Conservation (phyloP, 345 rosid genomes). For the Abelmoschus esculentus region DNA sequence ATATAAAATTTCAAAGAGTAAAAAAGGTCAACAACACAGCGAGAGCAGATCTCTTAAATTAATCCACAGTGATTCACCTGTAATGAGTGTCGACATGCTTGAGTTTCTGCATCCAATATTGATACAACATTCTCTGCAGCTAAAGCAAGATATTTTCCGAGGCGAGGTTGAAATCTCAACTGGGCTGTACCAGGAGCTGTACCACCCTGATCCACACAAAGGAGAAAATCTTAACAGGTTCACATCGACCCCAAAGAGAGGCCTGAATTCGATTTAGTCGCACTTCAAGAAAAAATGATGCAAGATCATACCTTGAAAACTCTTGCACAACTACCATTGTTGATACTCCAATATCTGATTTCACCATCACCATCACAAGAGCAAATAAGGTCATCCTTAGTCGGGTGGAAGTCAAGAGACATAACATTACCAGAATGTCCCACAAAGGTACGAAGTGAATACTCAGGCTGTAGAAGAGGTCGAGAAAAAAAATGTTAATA, state of each 20-base stretch:
- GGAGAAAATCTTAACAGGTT: neutral
- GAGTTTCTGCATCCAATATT: conserved; percentile 81
- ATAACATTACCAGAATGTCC: conserved; percentile 73
- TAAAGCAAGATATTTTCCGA: conserved; percentile 83
- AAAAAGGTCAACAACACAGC: too few relatives aligned
- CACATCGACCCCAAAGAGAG: neutral
- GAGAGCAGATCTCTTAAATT: too few relatives aligned
- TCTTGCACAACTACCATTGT: conserved; percentile 66
- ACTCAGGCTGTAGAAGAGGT: conserved; percentile 47
- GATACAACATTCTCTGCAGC: conserved; percentile 74
- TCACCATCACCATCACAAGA: conserved; percentile 90
- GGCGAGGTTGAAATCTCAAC: conserved; percentile 80
- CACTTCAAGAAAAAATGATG: neutral
- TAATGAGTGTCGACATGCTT: conserved; percentile 56
- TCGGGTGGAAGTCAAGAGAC: conserved; percentile 94
- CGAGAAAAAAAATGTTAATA: neutral
- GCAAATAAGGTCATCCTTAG: conserved; percentile 81
- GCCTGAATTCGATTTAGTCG: neutral
- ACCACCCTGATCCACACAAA: conserved; percentile 53
- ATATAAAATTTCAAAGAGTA: too few relatives aligned
- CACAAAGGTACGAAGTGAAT: conserved; percentile 68
- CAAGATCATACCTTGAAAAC: conserved; percentile 62
- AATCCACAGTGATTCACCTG: conserved; percentile 38
- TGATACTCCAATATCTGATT: conserved; percentile 90
- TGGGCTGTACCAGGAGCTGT: conserved; percentile 63